Conservation (phyloP, 768 basidiomycete genomes). For the Fibroporia radiculosa region DNA sequence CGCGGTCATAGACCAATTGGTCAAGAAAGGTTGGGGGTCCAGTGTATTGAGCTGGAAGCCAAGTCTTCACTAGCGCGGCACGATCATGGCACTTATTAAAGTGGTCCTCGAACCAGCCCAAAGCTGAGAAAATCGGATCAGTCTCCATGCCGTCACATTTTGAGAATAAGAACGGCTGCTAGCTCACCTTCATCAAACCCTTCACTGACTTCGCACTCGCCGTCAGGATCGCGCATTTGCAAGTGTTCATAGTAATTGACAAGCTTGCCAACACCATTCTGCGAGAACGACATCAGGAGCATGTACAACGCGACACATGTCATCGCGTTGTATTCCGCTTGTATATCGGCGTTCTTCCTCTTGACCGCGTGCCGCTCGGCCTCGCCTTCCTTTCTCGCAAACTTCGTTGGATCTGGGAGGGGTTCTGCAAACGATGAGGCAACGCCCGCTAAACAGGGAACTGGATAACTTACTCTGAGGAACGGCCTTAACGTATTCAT, state of each 20-base stretch:
- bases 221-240: slow-evolving; percentile 73
- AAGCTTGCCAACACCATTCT: slow-evolving; percentile 85
- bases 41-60: slow-evolving; percentile 76
- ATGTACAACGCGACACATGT: slow-evolving; percentile 87
- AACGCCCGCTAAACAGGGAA: too few relatives aligned
- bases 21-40: slow-evolving; percentile 83
- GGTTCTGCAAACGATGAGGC: slow-evolving; percentile 57
- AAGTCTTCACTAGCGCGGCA: slow-evolving; percentile 80
- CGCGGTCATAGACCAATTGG: slow-evolving; percentile 88
- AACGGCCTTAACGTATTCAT: slow-evolving; percentile 77
- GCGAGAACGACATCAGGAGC: slow-evolving; percentile 86
- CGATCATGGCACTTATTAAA: slow-evolving; percentile 95
- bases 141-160: not conserved
- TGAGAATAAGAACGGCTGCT: slow-evolving; percentile 3
- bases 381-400: slow-evolving; percentile 63
- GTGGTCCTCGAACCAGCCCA: slow-evolving; percentile 87
- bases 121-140: slow-evolving; percentile 36
- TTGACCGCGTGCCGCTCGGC: slow-evolving; percentile 59
- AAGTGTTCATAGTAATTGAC: slow-evolving; percentile 73
- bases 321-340: slow-evolving; percentile 77
- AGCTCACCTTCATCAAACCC: slow-evolving; percentile 70
- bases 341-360: slow-evolving; percentile 67
- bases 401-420: slow-evolving; percentile 72
- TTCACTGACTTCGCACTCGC: slow-evolving; percentile 66
- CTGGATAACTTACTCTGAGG: slow-evolving; percentile 77